Conservation (phyloP, 2,329 filamentous ascomycete species). For the Aspergillus ustus region DNA sequence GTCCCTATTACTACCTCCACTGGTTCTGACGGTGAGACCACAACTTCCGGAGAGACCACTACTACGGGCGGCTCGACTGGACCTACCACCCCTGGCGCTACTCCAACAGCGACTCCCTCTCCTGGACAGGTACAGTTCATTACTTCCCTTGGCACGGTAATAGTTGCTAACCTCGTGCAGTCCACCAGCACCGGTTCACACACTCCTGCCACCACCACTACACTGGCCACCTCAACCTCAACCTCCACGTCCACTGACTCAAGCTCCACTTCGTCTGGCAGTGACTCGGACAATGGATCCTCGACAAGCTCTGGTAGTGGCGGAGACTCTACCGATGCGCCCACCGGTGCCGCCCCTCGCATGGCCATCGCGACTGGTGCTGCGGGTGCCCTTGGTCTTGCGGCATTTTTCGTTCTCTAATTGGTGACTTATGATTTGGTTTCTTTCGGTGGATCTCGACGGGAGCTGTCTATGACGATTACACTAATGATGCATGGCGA, state of each 20-base stretch:
- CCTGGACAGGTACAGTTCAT: background rate
- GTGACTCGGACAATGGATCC: slow-evolving; percentile 12
- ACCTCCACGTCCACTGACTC: background rate
- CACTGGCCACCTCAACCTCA: slow-evolving; percentile 12
- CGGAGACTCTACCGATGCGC: slow-evolving; percentile 17
- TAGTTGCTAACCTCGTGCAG: background rate
- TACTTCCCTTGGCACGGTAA: background rate
- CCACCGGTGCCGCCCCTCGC: slow-evolving; percentile 33
- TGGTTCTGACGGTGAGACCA: slow-evolving; percentile 6
- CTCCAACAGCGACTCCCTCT: slow-evolving; percentile 4
- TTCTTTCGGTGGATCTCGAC: background rate
- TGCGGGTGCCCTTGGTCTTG: slow-evolving; percentile 47
- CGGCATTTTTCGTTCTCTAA: slow-evolving; percentile 49
- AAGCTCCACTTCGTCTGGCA: slow-evolving; percentile 15
- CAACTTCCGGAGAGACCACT: background rate
- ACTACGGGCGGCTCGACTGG: background rate
- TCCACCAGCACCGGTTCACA: slow-evolving; percentile 1
- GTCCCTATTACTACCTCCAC: slow-evolving; percentile 5
- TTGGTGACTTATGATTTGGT: slow-evolving; percentile 12
- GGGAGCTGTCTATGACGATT: background rate
- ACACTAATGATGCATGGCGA: slow-evolving; percentile 14
- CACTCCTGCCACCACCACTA: slow-evolving; percentile 18
- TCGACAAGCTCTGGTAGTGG: background rate
- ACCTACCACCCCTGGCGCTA: background rate
- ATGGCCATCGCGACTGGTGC: slow-evolving; percentile 37